These are phyloP conservation scores for Nicotiana sylvestris DNA, from an alignment of 257 asterid genomes.

Conservation along the genomic window DNA sequence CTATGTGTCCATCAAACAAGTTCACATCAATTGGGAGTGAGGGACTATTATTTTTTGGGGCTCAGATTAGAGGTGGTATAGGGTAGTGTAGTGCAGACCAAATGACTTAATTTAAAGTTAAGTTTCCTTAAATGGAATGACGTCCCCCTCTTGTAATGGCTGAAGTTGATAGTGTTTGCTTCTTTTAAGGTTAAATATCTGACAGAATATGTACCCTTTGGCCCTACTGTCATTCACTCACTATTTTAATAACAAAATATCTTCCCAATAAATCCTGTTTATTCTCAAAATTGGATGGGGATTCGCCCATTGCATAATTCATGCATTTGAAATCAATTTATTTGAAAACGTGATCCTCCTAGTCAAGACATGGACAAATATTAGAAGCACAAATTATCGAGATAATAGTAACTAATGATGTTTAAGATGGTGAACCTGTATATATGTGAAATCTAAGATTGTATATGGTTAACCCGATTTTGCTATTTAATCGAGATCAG, in stretches of 20 bases:
- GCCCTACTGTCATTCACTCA: slow-evolving; percentile 24
- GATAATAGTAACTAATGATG: not conserved
- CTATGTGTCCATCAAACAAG: too few relatives aligned
- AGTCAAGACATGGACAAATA: not conserved
- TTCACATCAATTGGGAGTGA: too few relatives aligned
- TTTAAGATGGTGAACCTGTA: not conserved
- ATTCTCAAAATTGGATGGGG: not conserved
- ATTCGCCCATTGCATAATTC: not conserved
- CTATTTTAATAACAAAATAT: slow-evolving; percentile 7
- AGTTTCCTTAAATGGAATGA: slow-evolving; percentile 32
- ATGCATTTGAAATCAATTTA: not conserved
- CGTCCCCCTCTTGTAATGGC: slow-evolving; percentile 29
- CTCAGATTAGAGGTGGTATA: not conserved
- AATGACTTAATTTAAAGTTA: slow-evolving; percentile 36
- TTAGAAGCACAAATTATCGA: not conserved
- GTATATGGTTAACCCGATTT: too few relatives aligned
- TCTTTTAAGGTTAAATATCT: slow-evolving; percentile 25
- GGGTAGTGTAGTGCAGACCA: slow-evolving; percentile 15
- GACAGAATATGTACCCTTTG: slow-evolving; percentile 35
- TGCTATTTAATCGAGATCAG: too few relatives aligned
- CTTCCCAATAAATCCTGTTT: not conserved
- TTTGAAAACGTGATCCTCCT: not conserved
- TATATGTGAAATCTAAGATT: not conserved
- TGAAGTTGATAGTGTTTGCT: slow-evolving; percentile 44
- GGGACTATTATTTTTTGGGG: not conserved